Evolutionary conservation across 306 rosid genomes (phyloP).

Genomic region (Biancaea sappan): DNA sequence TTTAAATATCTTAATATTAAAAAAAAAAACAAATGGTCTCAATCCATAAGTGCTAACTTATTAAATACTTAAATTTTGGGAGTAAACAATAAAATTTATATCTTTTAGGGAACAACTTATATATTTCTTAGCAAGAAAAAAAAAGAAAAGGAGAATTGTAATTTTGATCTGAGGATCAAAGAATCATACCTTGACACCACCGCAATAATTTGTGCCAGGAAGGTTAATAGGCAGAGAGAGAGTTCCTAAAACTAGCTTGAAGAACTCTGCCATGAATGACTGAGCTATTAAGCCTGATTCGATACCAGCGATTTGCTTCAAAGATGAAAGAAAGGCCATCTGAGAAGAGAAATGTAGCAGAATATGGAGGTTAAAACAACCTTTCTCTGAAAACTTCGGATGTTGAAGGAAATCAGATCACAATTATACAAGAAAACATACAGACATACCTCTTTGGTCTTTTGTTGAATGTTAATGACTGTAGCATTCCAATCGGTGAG

Average conservation of each 20-base stretch:
- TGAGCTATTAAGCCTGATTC: conserved; percentile 54
- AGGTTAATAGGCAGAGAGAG: conserved; percentile 87
- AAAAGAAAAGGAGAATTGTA: no score
- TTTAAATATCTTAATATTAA: no score
- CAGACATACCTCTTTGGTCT: conserved; percentile 77
- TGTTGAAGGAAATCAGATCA: neutral
- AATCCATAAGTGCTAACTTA: no score
- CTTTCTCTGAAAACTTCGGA: neutral
- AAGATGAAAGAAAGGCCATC: conserved; percentile 88
- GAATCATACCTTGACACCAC: conserved; percentile 68
- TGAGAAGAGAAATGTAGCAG: conserved; percentile 31
- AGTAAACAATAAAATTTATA: no score
- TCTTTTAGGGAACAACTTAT: no score
- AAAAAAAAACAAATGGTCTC: no score
- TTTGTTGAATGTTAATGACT: conserved; percentile 84
- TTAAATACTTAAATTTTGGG: no score
- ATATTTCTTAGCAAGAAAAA: no score
- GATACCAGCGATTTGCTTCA: conserved; percentile 79
- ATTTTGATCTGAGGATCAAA: neutral
- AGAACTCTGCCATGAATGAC: conserved; percentile 76
- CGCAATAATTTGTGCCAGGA: conserved; percentile 84
- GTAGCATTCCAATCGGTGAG: conserved; percentile 60
- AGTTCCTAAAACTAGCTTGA: conserved; percentile 86
- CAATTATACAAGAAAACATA: conserved; percentile 24
- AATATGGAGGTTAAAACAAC: neutral